Evolutionary conservation across 768 basidiomycete species (phyloP), one percentile per base, ranked within the genome.

Genomic region (Boletus insuetus): DNA sequence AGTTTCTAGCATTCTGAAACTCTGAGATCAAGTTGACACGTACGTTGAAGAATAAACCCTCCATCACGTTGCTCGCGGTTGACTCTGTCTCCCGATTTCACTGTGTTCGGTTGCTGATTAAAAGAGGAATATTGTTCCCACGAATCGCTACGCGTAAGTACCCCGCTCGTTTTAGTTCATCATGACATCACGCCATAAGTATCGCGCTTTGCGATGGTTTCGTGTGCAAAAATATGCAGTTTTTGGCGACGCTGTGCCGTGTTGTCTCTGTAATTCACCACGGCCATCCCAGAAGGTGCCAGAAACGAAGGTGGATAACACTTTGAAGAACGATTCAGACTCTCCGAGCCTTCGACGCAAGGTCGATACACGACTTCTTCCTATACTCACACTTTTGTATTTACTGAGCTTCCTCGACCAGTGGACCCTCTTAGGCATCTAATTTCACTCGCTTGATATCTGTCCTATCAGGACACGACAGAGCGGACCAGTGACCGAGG

Each of bases 41-140:
- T 74, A 94, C 92, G 74, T 94, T 94, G 79, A 91, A 94, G 70
- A 94, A 82, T 54, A 94, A 75, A 53, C 88, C 91, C 77, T 94
- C 91, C 92, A 94, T 94, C 61, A 44, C 40, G 40, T 58, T 49
- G 50, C 39, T 14, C 41, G 43, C 53, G 39, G 46, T 56, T 54
- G 55, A 53, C 31, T 34, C 58, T 34, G 34, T 35, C 14, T 11
- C 6, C n/a, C n/a, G n/a, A n/a, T n/a, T n/a, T n/a, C 14, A 14
- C 34, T 11, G 34, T 35, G 53, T 40, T 47, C 14, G 13, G 45
- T 10, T 35, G 17, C 6, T 35, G 20, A 10, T n/a, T 47, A 20
- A 48, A 62, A 62, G 40, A 54, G 53, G 62, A 55, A 62, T 51
- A 7, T 42, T 16, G 4, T 65, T 67, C 65, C 17, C 68, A 67